Evolutionary conservation across 176 grass and related monocot genomes (phyloP).

Genomic region (Carex cristatella): DNA sequence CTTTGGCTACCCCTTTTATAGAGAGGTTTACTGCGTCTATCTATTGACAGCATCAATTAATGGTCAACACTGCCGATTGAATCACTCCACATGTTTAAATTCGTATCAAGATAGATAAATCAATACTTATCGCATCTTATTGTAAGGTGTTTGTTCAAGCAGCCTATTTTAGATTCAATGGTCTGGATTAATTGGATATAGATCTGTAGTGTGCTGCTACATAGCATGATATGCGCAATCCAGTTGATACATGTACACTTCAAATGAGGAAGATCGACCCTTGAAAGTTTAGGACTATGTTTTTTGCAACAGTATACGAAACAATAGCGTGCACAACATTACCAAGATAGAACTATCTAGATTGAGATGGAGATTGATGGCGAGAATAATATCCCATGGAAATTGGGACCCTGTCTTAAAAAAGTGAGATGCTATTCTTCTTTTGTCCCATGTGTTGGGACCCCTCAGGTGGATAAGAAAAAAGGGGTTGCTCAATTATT

Average conservation of each 20-base stretch:
- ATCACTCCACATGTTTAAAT: no score
- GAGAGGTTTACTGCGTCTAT: background rate
- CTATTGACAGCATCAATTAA: background rate
- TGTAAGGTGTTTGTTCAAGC: background rate
- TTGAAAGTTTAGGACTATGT: background rate
- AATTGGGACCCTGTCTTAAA: background rate
- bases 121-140: background rate
- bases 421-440: background rate
- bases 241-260: background rate
- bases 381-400: background rate
- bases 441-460: background rate
- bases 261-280: background rate
- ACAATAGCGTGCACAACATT: background rate
- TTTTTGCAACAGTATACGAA: background rate
- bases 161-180: background rate
- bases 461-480: background rate
- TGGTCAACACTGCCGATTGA: background rate
- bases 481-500: background rate
- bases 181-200: background rate
- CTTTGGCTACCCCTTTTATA: constrained; percentile 18
- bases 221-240: background rate
- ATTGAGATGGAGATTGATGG: background rate
- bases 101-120: background rate
- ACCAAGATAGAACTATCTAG: background rate
- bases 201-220: background rate